These are phyloP conservation scores for Ceratocystis papillata DNA, from an alignment of 2,329 filamentous ascomycete species.

Conservation along the genomic window DNA sequence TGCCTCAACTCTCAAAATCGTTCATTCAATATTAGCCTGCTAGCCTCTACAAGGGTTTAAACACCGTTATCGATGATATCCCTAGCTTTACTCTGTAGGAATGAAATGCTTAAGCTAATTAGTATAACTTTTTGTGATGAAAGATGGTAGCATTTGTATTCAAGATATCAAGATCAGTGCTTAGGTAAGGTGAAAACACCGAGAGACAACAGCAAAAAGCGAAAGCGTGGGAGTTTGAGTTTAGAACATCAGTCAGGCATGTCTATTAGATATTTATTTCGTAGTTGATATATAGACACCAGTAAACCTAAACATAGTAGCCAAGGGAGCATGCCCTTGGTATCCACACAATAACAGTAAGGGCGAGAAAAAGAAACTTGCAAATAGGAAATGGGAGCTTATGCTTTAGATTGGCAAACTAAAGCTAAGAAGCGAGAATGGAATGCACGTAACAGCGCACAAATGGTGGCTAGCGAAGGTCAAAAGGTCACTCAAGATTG, in stretches of 20 bases:
- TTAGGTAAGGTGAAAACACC: not conserved
- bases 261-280: too few species aligned
- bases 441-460: conserved; percentile 2
- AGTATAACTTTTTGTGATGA: not conserved
- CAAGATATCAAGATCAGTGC: not conserved
- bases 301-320: too few species aligned
- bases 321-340: too few species aligned
- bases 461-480: not conserved
- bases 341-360: too few species aligned
- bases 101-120: not conserved
- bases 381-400: not conserved
- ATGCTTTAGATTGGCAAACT: not conserved
- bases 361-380: too few species aligned
- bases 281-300: too few species aligned
- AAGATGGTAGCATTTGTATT: not conserved
- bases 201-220: not conserved
- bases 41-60: not conserved
- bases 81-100: not conserved
- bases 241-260: too few species aligned
- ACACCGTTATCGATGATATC: not conserved
- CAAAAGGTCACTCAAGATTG: not conserved
- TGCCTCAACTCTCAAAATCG: not conserved
- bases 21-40: not conserved
- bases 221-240: too few species aligned
- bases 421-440: not conserved